A percentile compares a stretch with the other conserved stretches of the same genome.
phyloP scores from a whole-genome alignment of 2,329 filamentous ascomycete genomes.

The Hortaea werneckii region DNA sequence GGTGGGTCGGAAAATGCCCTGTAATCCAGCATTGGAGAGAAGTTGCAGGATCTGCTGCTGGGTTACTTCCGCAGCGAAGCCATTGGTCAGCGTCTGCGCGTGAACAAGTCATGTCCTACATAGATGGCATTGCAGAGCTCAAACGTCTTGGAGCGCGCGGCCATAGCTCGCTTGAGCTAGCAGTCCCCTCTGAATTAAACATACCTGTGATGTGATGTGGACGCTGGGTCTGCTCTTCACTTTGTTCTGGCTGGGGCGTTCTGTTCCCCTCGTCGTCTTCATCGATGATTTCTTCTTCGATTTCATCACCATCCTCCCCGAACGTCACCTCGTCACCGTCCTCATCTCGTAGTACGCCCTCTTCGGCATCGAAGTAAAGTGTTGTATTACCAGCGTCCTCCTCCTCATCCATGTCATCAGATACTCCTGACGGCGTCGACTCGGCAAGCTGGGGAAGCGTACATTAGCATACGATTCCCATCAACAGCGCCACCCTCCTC shows the following conservation, averaged over 20 bases:
- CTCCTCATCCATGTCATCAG: conserved; percentile 31
- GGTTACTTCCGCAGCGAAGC: conserved; percentile 26
- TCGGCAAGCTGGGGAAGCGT: conserved; percentile 12
- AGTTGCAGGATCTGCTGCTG: conserved; percentile 44
- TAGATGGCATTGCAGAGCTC: conserved; percentile 8
- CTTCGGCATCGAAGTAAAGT: conserved; percentile 28
- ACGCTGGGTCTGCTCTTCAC: conserved; percentile 7
- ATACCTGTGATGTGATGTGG: conserved; percentile 23
- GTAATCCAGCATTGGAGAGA: conserved; percentile 43
- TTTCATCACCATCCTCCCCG: conserved; percentile 13
- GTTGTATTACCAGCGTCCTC: conserved; percentile 32
- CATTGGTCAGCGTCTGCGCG: conserved; percentile 10
- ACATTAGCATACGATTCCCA: conserved; percentile 2
- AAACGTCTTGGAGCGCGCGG: conserved; percentile 6
- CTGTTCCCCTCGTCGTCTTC: conserved; percentile 16
- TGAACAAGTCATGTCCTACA: background rate
- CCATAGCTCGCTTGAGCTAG: background rate
- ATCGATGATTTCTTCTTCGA: conserved; percentile 22
- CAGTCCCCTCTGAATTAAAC: conserved; percentile 3
- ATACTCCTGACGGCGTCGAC: conserved; percentile 2
- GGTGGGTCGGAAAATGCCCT: conserved; percentile 38
- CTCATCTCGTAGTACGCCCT: conserved; percentile 22
- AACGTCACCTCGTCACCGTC: conserved; percentile 19
- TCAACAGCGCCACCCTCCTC: background rate
- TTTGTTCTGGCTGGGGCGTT: conserved; percentile 14